These are phyloP conservation scores for Chionographis japonica DNA, from an alignment of 106 monocot species.

Conservation along the genomic window DNA sequence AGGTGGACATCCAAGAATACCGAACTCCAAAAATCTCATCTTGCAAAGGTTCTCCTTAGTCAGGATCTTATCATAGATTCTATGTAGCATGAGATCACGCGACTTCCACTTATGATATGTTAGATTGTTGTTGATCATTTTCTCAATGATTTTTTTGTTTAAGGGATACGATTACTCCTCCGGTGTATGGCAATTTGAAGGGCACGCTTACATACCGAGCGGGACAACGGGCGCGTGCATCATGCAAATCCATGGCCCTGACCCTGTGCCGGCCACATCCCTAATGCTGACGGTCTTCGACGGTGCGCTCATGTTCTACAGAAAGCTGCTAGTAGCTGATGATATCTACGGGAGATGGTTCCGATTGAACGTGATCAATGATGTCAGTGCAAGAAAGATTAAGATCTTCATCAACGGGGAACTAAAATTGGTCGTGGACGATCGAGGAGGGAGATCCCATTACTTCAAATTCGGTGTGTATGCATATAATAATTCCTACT, in stretches of 20 bases:
- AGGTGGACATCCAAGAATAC: no score
- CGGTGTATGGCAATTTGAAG: conserved; percentile 24
- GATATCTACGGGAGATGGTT: conserved; percentile 5
- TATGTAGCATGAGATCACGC: background rate
- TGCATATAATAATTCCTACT: conserved; percentile 3
- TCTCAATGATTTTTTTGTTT: background rate
- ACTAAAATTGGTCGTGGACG: background rate
- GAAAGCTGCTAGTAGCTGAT: background rate
- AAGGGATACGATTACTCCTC: conserved; percentile 9
- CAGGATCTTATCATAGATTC: no score
- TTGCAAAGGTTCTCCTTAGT: no score
- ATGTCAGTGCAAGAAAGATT: background rate
- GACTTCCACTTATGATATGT: no score
- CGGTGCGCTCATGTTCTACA: conserved; percentile 15
- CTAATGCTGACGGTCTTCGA: conserved; percentile 15
- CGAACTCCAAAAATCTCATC: no score
- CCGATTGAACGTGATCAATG: background rate
- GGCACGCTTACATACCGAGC: conserved; percentile 1
- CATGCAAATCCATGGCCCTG: conserved; percentile 5
- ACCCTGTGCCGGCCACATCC: background rate
- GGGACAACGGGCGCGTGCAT: conserved; percentile 8
- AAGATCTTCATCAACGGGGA: conserved; percentile 8
- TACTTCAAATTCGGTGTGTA: conserved; percentile 19
- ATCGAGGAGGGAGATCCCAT: background rate
- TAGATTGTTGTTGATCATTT: background rate